Conservation (phyloP, 495 filamentous ascomycete genomes). For the Hypomontagnella monticulosa region DNA sequence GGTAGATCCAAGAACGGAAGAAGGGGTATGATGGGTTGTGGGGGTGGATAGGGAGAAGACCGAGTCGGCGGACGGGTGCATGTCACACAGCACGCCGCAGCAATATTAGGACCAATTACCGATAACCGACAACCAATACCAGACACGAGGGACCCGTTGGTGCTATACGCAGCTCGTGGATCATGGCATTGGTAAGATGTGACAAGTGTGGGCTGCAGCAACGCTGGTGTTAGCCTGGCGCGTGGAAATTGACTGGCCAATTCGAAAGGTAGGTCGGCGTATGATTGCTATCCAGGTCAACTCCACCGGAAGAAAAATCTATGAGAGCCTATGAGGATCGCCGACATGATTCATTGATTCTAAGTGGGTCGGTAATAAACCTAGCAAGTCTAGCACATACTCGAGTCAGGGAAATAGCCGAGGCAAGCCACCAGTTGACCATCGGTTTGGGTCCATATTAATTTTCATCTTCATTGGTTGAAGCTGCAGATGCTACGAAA, state of each 20-base stretch:
- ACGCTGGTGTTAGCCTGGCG: slow-evolving; percentile 1
- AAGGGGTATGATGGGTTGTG: slow-evolving; percentile 1
- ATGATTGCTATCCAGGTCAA: background rate
- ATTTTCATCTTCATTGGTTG: slow-evolving; percentile 9
- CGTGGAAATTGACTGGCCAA: slow-evolving; percentile 15
- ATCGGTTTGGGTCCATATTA: background rate
- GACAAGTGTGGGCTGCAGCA: no score
- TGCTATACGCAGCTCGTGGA: no score
- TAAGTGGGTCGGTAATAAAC: slow-evolving; percentile 4
- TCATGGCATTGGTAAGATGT: no score
- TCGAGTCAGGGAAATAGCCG: slow-evolving; percentile 27
- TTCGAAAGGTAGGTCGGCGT: slow-evolving; percentile 1
- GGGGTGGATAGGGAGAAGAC: slow-evolving; percentile 22
- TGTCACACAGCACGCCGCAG: slow-evolving; percentile 17
- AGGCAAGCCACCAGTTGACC: background rate
- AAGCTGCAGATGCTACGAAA: background rate
- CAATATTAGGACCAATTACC: no score
- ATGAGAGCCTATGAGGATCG: slow-evolving; percentile 3
- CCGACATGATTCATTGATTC: slow-evolving; percentile 17
- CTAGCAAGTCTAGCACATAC: background rate
- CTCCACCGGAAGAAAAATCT: slow-evolving; percentile 2
- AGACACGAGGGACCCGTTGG: no score
- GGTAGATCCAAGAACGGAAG: background rate
- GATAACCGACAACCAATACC: background rate
- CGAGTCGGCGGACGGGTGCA: slow-evolving; percentile 27